phyloP scores from a whole-genome alignment of 768 basidiomycete species.

The Ramaria rubella region DNA sequence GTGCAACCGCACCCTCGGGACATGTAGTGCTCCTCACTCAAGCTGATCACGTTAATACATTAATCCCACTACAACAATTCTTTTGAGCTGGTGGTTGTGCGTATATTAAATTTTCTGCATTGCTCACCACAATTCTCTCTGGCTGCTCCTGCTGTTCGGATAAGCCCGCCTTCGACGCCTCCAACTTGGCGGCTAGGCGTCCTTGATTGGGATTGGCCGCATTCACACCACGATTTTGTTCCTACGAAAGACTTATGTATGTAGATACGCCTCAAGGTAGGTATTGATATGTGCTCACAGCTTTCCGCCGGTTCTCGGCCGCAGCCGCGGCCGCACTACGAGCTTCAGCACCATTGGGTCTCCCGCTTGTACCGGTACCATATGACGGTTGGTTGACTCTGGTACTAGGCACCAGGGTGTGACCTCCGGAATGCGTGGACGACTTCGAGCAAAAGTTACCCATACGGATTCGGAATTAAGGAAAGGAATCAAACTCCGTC shows the following conservation, averaged over 20 bases:
- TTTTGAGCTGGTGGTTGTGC: background rate
- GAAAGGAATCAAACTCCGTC: constrained; percentile 6
- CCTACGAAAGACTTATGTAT: constrained; percentile 20
- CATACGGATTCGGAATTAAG: constrained; percentile 19
- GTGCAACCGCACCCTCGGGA: no score
- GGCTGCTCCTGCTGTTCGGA: constrained; percentile 33
- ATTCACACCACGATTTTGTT: constrained; percentile 37
- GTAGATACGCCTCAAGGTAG: background rate
- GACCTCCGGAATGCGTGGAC: constrained; percentile 26
- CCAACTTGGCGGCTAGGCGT: constrained; percentile 36
- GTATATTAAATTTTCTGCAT: constrained; percentile 15
- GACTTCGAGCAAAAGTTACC: constrained; percentile 32
- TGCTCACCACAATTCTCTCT: constrained; percentile 42
- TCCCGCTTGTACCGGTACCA: background rate
- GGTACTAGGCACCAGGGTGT: constrained; percentile 19
- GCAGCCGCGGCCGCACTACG: constrained; percentile 30
- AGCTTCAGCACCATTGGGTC: constrained; percentile 9
- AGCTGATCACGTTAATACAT: background rate
- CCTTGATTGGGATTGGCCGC: constrained; percentile 41
- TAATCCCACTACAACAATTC: background rate
- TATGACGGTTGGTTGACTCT: background rate
- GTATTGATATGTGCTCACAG: constrained; percentile 21
- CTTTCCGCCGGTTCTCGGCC: constrained; percentile 28
- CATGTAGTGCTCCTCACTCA: background rate
- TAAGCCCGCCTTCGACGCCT: constrained; percentile 32